phyloP scores from a whole-genome alignment of 2,329 filamentous ascomycete genomes.

The Alternaria brassicicola region DNA sequence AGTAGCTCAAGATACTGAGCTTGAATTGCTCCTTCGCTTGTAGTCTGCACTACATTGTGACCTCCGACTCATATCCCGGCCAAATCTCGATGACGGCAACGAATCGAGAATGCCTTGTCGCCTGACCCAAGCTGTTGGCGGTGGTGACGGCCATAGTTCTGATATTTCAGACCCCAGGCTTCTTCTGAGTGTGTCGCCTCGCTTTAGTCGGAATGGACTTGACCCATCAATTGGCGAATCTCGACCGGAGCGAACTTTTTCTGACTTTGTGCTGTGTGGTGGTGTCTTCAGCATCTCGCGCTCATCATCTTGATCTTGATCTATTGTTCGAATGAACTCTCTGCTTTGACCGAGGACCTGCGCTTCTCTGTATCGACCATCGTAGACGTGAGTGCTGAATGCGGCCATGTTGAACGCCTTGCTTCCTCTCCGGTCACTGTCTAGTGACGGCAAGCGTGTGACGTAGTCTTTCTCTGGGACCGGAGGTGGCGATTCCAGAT shows the following conservation, averaged over 20 bases:
- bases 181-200: conserved; percentile 31
- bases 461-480: conserved; percentile 23
- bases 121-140: conserved; percentile 18
- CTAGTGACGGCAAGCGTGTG: conserved; percentile 12
- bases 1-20: not conserved
- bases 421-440: conserved; percentile 18
- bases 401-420: conserved; percentile 29
- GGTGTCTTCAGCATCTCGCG: conserved; percentile 1
- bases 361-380: conserved; percentile 3
- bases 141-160: conserved; percentile 27
- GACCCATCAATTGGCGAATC: conserved; percentile 40
- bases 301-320: not conserved
- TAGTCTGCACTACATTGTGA: not conserved
- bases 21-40: not conserved
- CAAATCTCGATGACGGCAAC: conserved; percentile 3
- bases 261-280: conserved; percentile 1
- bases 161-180: conserved; percentile 25
- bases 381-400: conserved; percentile 20
- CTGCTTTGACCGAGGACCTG: conserved; percentile 1
- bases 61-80: conserved; percentile 4
- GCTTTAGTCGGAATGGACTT: conserved; percentile 39
- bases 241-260: not conserved
- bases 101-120: conserved; percentile 4
- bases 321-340: not conserved
- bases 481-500: conserved; percentile 1